These are phyloP conservation scores for Echinosophora koreensis DNA, from an alignment of 306 rosid genomes.

Conservation along the genomic window DNA sequence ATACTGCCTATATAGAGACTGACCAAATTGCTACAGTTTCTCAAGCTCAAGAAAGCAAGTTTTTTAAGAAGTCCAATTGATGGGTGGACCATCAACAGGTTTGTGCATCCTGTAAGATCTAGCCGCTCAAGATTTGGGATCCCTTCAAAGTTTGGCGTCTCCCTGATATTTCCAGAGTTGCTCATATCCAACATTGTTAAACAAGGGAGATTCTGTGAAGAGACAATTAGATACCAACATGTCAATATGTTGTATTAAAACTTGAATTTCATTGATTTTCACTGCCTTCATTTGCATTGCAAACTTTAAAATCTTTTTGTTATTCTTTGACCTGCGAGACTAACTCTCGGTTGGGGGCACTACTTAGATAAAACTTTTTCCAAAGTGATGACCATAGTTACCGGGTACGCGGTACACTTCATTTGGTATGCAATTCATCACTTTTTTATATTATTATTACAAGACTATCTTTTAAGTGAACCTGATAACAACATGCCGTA, in stretches of 20 bases:
- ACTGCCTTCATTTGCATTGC: background rate
- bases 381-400: too few species aligned
- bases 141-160: slow-evolving; percentile 1
- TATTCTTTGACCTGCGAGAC: too few species aligned
- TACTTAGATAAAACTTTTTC: too few species aligned
- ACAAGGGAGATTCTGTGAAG: background rate
- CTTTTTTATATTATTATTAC: too few species aligned
- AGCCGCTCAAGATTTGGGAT: slow-evolving; percentile 10
- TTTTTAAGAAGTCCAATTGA: slow-evolving; percentile 15
- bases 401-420: too few species aligned
- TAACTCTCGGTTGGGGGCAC: too few species aligned
- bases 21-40: background rate
- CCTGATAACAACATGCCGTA: too few species aligned
- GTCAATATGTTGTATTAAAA: background rate
- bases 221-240: background rate
- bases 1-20: too few species aligned
- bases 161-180: slow-evolving; percentile 4
- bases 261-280: background rate
- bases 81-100: background rate
- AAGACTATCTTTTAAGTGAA: too few species aligned
- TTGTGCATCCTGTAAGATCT: slow-evolving; percentile 24
- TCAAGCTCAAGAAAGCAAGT: slow-evolving; percentile 24
- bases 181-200: slow-evolving; percentile 19
- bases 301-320: too few species aligned
- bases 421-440: too few species aligned